Conservation (phyloP, 768 basidiomycete species). For the Sarcodon aspratus region DNA sequence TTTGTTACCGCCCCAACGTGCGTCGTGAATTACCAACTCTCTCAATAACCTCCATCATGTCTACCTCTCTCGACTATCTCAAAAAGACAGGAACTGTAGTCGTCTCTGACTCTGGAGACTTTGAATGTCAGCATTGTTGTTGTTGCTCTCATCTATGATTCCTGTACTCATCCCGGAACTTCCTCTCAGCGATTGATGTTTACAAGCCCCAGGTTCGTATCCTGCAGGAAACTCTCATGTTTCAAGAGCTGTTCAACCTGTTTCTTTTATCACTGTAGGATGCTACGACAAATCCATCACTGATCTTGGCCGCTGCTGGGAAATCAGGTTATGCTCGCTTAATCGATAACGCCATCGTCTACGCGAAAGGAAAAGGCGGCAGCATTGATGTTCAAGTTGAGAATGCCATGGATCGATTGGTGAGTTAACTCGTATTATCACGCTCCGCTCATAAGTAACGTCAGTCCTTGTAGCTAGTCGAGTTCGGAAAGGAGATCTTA, state of each 20-base stretch:
- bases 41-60: slow-evolving; percentile 31
- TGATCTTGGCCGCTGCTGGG: slow-evolving; percentile 88
- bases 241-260: background rate
- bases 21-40: background rate
- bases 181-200: slow-evolving; percentile 68
- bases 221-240: background rate
- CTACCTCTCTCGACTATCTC: slow-evolving; percentile 72
- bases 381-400: slow-evolving; percentile 65
- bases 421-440: slow-evolving; percentile 25
- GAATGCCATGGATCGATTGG: slow-evolving; percentile 81
- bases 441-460: slow-evolving; percentile 1
- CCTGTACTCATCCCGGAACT: slow-evolving; percentile 7
- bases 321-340: slow-evolving; percentile 78
- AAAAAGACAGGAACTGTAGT: slow-evolving; percentile 92
- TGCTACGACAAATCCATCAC: slow-evolving; percentile 95
- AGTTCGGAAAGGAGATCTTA: slow-evolving; percentile 95
- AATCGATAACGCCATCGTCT: slow-evolving; percentile 63
- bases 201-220: slow-evolving; percentile 82
- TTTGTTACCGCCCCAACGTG: no score
- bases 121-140: slow-evolving; percentile 46
- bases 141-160: slow-evolving; percentile 3
- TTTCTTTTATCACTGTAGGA: slow-evolving; percentile 37
- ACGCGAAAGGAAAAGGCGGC: slow-evolving; percentile 75
- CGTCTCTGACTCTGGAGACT: slow-evolving; percentile 96
- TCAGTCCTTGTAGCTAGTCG: slow-evolving; percentile 59